These are phyloP conservation scores for Phytopythium mirpurense DNA, from an alignment of 352 stramenopile species.

Conservation along the genomic window DNA sequence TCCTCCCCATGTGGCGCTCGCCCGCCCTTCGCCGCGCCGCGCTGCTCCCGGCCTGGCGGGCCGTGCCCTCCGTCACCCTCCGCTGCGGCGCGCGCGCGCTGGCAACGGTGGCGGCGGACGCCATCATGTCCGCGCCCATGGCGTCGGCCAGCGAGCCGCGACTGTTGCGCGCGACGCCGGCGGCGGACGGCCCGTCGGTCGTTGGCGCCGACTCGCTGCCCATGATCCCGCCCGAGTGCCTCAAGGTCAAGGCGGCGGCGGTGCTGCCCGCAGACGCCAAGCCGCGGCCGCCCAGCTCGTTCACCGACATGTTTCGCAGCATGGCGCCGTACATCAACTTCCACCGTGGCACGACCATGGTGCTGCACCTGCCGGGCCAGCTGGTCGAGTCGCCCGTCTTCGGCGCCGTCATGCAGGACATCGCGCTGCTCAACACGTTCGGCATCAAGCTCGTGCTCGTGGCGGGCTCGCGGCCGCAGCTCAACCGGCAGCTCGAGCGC, in stretches of 20 bases:
- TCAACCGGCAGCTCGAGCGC: slow-evolving; percentile 87
- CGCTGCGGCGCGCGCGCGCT: slow-evolving; percentile 1
- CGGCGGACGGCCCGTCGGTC: slow-evolving; percentile 11
- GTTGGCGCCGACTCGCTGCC: slow-evolving; percentile 58
- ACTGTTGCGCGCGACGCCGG: slow-evolving; percentile 3
- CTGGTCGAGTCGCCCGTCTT: slow-evolving; percentile 92
- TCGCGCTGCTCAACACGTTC: slow-evolving; percentile 94
- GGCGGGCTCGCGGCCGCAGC: slow-evolving; percentile 93
- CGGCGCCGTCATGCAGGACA: slow-evolving; percentile 92
- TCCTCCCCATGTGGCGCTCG: slow-evolving; percentile 4
- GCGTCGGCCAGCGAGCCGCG: background rate
- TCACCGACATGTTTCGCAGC: slow-evolving; percentile 92
- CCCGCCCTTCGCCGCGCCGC: slow-evolving; percentile 2
- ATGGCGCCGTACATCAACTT: slow-evolving; percentile 98
- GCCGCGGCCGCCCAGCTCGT: slow-evolving; percentile 45
- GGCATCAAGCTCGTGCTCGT: slow-evolving; percentile 94
- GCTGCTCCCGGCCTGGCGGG: slow-evolving; percentile 2
- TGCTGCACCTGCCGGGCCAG: slow-evolving; percentile 95
- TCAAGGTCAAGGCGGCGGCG: slow-evolving; percentile 46
- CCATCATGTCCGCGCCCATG: background rate
- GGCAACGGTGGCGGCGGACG: slow-evolving; percentile 2
- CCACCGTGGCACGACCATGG: slow-evolving; percentile 92
- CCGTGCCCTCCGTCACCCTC: background rate
- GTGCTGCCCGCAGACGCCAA: slow-evolving; percentile 12
- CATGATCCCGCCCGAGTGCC: slow-evolving; percentile 69